phyloP scores from a whole-genome alignment of 495 filamentous ascomycete genomes.

The Penicillium manginii region DNA sequence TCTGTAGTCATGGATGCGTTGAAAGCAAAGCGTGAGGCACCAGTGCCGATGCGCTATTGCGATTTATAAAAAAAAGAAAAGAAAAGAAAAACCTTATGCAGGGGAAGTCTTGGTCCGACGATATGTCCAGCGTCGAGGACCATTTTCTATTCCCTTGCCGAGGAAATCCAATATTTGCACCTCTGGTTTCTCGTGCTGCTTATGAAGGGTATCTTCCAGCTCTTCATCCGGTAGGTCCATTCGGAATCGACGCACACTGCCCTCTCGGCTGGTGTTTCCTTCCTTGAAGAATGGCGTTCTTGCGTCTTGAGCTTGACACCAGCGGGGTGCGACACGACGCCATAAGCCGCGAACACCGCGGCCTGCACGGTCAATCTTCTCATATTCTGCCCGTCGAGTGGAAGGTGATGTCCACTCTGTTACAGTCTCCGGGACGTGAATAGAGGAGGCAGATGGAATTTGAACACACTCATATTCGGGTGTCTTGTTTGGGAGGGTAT shows the following conservation, averaged over 20 bases:
- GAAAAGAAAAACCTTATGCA: background rate
- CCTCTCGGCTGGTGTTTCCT: conserved; percentile 44
- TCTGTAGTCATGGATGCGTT: conserved; percentile 7
- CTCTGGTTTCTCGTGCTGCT: conserved; percentile 8
- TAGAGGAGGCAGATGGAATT: conserved; percentile 29
- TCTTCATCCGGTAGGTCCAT: conserved; percentile 50
- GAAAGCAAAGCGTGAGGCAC: conserved; percentile 3
- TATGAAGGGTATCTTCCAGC: background rate
- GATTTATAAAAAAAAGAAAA: background rate
- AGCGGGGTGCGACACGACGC: conserved; percentile 47
- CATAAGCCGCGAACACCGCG: conserved; percentile 50
- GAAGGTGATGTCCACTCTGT: conserved; percentile 55
- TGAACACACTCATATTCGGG: conserved; percentile 7
- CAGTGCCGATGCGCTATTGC: conserved; percentile 4
- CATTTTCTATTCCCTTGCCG: background rate
- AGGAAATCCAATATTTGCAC: conserved; percentile 13
- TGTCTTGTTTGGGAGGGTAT: conserved; percentile 18
- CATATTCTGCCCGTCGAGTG: conserved; percentile 51
- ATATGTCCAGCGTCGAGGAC: conserved; percentile 23
- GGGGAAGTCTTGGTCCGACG: conserved; percentile 23
- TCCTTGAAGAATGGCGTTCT: conserved; percentile 49
- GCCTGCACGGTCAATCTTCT: conserved; percentile 54
- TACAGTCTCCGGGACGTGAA: conserved; percentile 44
- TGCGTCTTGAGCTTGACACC: conserved; percentile 38
- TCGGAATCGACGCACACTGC: conserved; percentile 53